These are phyloP conservation scores for Cercospora sojina DNA, from an alignment of 2,329 filamentous ascomycete genomes.

Conservation along the genomic window DNA sequence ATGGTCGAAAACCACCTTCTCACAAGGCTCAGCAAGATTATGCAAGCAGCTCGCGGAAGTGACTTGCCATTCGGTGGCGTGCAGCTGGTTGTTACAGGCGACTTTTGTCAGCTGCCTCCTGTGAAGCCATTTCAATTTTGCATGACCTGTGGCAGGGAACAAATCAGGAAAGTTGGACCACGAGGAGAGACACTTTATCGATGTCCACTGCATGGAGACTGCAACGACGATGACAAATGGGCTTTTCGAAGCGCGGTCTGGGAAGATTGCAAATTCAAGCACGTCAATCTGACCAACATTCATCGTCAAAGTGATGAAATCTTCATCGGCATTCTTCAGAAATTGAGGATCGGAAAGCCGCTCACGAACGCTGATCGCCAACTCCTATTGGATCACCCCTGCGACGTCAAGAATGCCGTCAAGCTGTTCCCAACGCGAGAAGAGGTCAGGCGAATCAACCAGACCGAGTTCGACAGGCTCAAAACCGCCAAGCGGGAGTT, in stretches of 20 bases:
- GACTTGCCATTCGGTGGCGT: constrained; percentile 32
- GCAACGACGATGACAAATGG: constrained; percentile 56
- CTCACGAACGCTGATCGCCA: constrained; percentile 43
- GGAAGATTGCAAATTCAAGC: constrained; percentile 54
- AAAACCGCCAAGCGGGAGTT: constrained; percentile 27
- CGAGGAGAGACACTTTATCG: constrained; percentile 31
- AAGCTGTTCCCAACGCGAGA: constrained; percentile 30
- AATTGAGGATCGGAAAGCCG: constrained; percentile 50
- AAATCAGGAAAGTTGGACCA: constrained; percentile 31
- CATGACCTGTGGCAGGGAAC: constrained; percentile 46
- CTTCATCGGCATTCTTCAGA: constrained; percentile 59
- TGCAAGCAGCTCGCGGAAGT: constrained; percentile 14
- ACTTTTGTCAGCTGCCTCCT: constrained; percentile 61
- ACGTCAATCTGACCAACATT: constrained; percentile 55
- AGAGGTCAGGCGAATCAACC: constrained; percentile 25
- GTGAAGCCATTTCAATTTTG: constrained; percentile 58
- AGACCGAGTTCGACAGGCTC: constrained; percentile 18
- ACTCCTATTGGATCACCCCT: constrained; percentile 48
- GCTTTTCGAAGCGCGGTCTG: constrained; percentile 59
- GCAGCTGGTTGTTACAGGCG: constrained; percentile 49
- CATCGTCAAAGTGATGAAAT: constrained; percentile 56
- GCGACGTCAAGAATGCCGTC: constrained; percentile 35
- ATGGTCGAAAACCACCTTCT: constrained; percentile 61
- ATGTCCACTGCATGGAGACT: constrained; percentile 42
- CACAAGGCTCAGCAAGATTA: constrained; percentile 44